These are phyloP conservation scores for Camellia japonica DNA, from an alignment of 148 eudicot species.

Conservation along the genomic window DNA sequence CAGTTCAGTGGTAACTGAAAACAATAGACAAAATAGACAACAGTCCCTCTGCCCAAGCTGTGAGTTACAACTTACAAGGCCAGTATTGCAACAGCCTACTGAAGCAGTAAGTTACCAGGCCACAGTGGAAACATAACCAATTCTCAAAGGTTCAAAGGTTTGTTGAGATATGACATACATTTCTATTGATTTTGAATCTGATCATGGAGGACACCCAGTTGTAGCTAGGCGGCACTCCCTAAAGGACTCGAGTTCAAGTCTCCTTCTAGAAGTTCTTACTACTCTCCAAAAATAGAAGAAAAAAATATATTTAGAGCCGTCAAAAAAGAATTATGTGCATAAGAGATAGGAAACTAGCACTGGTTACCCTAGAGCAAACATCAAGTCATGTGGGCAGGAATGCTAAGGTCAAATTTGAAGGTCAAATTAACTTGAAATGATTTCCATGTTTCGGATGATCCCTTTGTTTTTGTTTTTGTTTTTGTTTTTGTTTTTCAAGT, in stretches of 20 bases:
- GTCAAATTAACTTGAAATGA: not conserved
- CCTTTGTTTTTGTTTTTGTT: not conserved
- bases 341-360: not conserved
- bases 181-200: not conserved
- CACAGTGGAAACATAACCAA: not conserved
- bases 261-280: not conserved
- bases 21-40: not conserved
- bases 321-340: not conserved
- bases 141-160: not conserved
- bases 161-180: not conserved
- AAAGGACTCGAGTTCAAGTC: not conserved
- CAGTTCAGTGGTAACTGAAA: not conserved
- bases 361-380: not conserved
- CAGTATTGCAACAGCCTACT: not conserved
- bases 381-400: too few relatives aligned
- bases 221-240: not conserved
- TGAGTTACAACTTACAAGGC: not conserved
- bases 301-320: not conserved
- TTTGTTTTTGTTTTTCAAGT: too few relatives aligned
- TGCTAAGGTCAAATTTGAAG: not conserved
- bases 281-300: not conserved
- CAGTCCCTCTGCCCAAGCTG: not conserved
- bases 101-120: not conserved
- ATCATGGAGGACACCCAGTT: not conserved
- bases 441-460: not conserved